Percentiles rank a stretch among this genome's conserved stretches.
Evolutionary conservation across 2,329 filamentous ascomycete species (phyloP).

Genomic region (Pseudogymnoascus sp.): DNA sequence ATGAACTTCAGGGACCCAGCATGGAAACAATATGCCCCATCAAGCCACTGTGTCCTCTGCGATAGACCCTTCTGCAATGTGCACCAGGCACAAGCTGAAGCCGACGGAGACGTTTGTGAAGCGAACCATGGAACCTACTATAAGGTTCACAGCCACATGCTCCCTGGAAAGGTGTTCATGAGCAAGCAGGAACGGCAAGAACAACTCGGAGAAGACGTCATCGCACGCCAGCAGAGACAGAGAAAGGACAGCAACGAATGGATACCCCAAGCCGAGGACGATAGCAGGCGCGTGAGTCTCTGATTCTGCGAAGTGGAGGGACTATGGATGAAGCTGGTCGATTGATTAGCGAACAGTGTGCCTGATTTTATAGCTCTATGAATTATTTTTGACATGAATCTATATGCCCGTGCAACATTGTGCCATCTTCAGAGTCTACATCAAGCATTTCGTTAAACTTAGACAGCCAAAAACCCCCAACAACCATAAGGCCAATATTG

Average conservation of each 20-base stretch:
- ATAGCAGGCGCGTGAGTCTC: background rate
- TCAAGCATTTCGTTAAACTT: background rate
- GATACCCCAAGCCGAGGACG: background rate
- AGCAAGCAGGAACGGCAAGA: constrained; percentile 2
- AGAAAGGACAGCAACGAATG: constrained; percentile 1
- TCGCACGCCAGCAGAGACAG: background rate
- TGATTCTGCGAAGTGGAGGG: background rate
- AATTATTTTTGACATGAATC: background rate
- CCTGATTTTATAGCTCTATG: constrained; percentile 5
- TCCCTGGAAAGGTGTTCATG: constrained; percentile 2
- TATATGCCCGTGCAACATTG: background rate
- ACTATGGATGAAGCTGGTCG: background rate
- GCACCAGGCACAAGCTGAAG: background rate
- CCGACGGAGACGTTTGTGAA: constrained; percentile 3
- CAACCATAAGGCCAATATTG: background rate
- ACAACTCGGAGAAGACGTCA: background rate
- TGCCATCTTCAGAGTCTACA: background rate
- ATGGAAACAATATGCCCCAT: constrained; percentile 1
- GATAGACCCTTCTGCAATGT: background rate
- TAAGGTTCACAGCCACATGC: background rate
- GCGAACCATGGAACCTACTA: constrained; percentile 4
- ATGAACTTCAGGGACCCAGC: constrained; percentile 1
- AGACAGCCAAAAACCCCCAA: background rate
- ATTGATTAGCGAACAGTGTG: background rate
- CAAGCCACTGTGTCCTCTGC: constrained; percentile 2